A percentile compares a stretch with the other conserved stretches of the same genome.
These are phyloP conservation scores for Beauveria varroae DNA, from an alignment of 2,329 filamentous ascomycete genomes.

Conservation along the genomic window DNA sequence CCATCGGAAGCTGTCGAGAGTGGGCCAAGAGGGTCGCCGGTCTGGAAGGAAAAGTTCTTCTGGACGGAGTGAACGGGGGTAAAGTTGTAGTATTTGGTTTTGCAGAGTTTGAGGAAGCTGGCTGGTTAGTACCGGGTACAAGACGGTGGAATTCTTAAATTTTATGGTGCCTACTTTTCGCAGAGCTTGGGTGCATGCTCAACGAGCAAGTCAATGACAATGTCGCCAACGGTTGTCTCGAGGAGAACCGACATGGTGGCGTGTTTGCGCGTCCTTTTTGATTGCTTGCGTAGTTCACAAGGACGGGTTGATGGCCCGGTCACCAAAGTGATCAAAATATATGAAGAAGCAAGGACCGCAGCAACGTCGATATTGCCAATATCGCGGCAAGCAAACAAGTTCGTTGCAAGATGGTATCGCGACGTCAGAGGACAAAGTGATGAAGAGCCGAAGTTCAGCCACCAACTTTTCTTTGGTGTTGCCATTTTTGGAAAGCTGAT, in stretches of 20 bases:
- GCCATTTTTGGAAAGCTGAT: neutral
- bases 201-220: slow-evolving; percentile 87
- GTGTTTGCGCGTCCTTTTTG: neutral
- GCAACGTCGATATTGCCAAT: neutral
- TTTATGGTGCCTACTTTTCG: slow-evolving; percentile 71
- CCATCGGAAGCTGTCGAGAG: slow-evolving; percentile 80
- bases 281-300: neutral
- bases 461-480: neutral
- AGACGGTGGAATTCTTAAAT: neutral
- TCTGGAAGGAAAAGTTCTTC: slow-evolving; percentile 93
- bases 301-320: too few relatives aligned
- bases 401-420: neutral
- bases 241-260: slow-evolving; percentile 77
- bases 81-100: slow-evolving; percentile 99
- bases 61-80: slow-evolving; percentile 86
- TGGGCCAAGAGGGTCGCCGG: slow-evolving; percentile 87
- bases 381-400: neutral
- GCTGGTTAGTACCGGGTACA: slow-evolving; percentile 25
- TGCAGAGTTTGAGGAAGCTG: slow-evolving; percentile 96
- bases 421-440: neutral
- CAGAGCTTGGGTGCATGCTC: slow-evolving; percentile 86
- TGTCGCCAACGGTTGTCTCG: slow-evolving; percentile 87
- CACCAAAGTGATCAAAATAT: neutral
- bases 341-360: neutral
- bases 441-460: neutral